Conservation (phyloP, 306 rosid species). For the Herpetospermum pedunculosum region DNA sequence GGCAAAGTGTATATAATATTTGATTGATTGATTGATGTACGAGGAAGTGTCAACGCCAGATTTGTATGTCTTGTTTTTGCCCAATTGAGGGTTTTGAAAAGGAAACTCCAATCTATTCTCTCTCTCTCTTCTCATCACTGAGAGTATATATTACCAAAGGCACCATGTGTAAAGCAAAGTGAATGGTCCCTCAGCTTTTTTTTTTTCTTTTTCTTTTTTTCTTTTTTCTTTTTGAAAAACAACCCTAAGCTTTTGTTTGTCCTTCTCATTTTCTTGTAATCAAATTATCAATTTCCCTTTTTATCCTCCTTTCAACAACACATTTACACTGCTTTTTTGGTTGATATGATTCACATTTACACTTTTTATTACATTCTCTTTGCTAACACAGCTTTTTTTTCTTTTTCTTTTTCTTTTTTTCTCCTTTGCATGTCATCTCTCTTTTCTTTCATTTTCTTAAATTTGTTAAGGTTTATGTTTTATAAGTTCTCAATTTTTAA, state of each 20-base stretch:
- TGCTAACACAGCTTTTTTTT: neutral
- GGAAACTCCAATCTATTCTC: conserved; percentile 30
- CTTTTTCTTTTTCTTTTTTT: neutral
- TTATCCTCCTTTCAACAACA: conserved; percentile 5
- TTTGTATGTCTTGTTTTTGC: conserved; percentile 35
- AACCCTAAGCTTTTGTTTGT: conserved; percentile 16
- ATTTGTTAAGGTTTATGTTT: too few species aligned
- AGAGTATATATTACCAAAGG: neutral
- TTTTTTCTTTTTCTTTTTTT: neutral
- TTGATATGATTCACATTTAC: neutral
- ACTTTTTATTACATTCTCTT: neutral
- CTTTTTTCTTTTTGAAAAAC: too few species aligned
- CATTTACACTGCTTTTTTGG: neutral
- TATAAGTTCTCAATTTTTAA: too few species aligned
- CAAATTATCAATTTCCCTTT: conserved; percentile 17
- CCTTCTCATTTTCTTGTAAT: neutral
- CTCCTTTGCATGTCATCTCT: too few species aligned
- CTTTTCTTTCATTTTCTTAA: too few species aligned
- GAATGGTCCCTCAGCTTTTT: conserved; percentile 26
- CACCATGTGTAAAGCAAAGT: conserved; percentile 11
- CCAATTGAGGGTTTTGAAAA: conserved; percentile 27
- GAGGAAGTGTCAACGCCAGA: conserved; percentile 59
- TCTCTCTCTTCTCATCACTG: neutral
- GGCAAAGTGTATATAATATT: neutral
- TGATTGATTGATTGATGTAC: conserved; percentile 23